Evolutionary conservation across 2,329 filamentous ascomycete species (phyloP).

Genomic region (Drechslerella stenobrocha): DNA sequence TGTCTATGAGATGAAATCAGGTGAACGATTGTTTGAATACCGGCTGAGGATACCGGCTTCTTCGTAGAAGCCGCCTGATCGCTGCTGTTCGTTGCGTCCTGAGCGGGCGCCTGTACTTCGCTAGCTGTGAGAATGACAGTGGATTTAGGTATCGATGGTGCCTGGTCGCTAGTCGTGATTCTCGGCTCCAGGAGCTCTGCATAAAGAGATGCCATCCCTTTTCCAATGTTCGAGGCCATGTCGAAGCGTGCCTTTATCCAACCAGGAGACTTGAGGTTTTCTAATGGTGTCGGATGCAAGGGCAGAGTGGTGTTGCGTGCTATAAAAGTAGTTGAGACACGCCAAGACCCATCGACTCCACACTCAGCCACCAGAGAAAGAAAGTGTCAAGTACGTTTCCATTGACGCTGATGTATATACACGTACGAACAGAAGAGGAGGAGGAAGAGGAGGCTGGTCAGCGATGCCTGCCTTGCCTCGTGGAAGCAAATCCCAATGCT

Average conservation of each 20-base stretch:
- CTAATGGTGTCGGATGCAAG: neutral
- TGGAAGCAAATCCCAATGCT: no score
- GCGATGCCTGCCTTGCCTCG: no score
- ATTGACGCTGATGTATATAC: no score
- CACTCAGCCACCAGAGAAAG: no score
- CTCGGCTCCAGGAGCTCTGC: constrained; percentile 42
- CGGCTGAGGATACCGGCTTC: constrained; percentile 49
- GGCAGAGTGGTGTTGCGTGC: no score
- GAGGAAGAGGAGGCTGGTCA: no score
- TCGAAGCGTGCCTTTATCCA: neutral
- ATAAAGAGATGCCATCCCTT: constrained; percentile 43
- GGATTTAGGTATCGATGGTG: constrained; percentile 26
- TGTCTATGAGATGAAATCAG: constrained; percentile 21
- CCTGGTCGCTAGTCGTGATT: neutral
- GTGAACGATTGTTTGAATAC: constrained; percentile 42
- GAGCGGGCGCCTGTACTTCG: constrained; percentile 4
- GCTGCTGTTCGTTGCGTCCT: constrained; percentile 22
- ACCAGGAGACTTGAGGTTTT: neutral
- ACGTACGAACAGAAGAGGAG: no score
- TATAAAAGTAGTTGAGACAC: no score
- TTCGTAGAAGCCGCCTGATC: constrained; percentile 39
- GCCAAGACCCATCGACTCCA: no score
- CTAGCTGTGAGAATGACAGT: constrained; percentile 25
- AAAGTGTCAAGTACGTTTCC: no score
- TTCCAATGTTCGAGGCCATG: constrained; percentile 30